Percentiles rank a stretch among this genome's conserved stretches.
These are phyloP conservation scores for Piedraia hortae DNA, from an alignment of 2,329 filamentous ascomycete species.

Conservation along the genomic window DNA sequence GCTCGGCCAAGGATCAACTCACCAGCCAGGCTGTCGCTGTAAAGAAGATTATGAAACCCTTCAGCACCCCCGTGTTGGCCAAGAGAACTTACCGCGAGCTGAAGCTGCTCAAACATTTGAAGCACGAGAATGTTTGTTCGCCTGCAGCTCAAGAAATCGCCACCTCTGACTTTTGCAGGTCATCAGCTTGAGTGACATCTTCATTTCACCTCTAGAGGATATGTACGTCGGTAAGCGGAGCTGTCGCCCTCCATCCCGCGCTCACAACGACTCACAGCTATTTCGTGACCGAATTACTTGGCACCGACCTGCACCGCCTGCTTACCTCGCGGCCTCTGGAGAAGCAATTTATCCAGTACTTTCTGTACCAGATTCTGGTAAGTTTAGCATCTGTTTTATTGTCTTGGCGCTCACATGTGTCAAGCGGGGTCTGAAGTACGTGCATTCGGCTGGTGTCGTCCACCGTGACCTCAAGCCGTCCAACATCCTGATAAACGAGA, in stretches of 20 bases:
- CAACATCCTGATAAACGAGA: conserved; percentile 98
- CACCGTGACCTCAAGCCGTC: conserved; percentile 94
- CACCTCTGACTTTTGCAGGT: conserved; percentile 30
- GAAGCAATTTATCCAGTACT: conserved; percentile 99
- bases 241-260: not conserved
- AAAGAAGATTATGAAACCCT: conserved; percentile 99
- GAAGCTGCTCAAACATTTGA: conserved; percentile 87
- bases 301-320: conserved; percentile 84
- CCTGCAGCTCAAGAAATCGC: no score
- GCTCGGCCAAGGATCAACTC: conserved; percentile 92
- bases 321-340: conserved; percentile 86
- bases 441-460: conserved; percentile 92
- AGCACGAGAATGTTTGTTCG: conserved; percentile 98
- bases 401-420: not conserved
- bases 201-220: conserved; percentile 95
- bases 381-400: conserved; percentile 9
- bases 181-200: conserved; percentile 96
- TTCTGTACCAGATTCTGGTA: conserved; percentile 96
- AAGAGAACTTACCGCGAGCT: conserved; percentile 95
- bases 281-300: conserved; percentile 91
- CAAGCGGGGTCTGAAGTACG: conserved; percentile 91
- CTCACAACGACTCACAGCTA: conserved; percentile 30
- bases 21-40: conserved; percentile 90
- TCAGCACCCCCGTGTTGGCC: conserved; percentile 93
- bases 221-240: conserved; percentile 33